A percentile compares a stretch with the other conserved stretches of the same genome.
Conservation (phyloP, 257 asterid genomes). For the Solanum gracilifrons region DNA sequence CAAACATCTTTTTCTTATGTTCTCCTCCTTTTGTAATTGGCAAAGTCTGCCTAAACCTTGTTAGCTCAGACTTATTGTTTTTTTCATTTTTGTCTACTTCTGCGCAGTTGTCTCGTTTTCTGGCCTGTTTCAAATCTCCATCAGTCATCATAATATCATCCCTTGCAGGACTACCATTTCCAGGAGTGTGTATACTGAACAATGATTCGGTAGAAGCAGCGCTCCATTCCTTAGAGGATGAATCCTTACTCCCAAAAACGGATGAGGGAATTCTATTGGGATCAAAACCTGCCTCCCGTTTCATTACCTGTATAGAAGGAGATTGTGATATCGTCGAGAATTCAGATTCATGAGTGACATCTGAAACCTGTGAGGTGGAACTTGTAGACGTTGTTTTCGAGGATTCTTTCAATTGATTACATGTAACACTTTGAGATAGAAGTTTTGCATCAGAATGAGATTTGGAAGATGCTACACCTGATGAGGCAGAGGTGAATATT, state of each 20-base stretch:
- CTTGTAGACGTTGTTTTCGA: neutral
- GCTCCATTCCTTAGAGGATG: constrained; percentile 28
- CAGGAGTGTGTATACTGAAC: constrained; percentile 25
- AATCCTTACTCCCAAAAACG: constrained; percentile 9
- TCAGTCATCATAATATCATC: neutral
- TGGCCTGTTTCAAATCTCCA: constrained; percentile 11
- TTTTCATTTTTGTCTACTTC: constrained; percentile 14
- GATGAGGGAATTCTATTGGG: constrained; percentile 24
- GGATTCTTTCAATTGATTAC: neutral
- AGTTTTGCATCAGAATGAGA: neutral
- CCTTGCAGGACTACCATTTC: neutral
- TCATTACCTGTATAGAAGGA: constrained; percentile 40
- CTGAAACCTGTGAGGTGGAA: constrained; percentile 5
- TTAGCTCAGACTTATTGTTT: neutral
- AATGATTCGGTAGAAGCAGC: constrained; percentile 30
- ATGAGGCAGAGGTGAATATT: constrained; percentile 7
- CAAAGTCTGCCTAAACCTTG: neutral
- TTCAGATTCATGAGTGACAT: constrained; percentile 1
- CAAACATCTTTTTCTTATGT: neutral
- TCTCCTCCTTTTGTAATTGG: constrained; percentile 9
- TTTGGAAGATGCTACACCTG: constrained; percentile 6
- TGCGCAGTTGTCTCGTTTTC: constrained; percentile 10
- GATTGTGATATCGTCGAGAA: constrained; percentile 17
- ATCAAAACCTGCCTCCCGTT: constrained; percentile 22
- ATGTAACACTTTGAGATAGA: constrained; percentile 12